Evolutionary conservation across 805 yeast genomes (phyloP).

Genomic region (Wickerhamiella nectarea): DNA sequence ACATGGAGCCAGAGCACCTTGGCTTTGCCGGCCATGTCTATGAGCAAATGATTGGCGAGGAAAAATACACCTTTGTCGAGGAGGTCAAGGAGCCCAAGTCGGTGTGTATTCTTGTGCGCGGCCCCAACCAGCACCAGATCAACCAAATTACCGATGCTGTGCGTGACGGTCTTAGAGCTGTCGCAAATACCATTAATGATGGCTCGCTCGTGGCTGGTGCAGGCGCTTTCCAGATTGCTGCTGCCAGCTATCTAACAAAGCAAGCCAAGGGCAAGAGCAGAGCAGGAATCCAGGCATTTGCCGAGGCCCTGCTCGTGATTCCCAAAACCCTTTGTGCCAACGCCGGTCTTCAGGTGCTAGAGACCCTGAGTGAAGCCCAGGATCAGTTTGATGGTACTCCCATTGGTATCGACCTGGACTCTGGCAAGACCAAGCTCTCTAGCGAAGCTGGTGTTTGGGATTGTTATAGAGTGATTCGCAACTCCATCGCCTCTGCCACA

Average conservation of each 20-base stretch:
- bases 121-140: constrained; percentile 78
- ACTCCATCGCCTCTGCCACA: constrained; percentile 81
- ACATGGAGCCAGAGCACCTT: constrained; percentile 58
- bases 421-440: constrained; percentile 96
- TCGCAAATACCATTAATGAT: constrained; percentile 80
- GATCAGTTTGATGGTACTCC: constrained; percentile 58
- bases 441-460: constrained; percentile 93
- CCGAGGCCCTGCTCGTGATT: constrained; percentile 77
- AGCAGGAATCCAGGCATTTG: constrained; percentile 85
- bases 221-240: constrained; percentile 85
- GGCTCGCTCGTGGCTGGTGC: constrained; percentile 87
- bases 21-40: constrained; percentile 86
- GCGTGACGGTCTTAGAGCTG: constrained; percentile 92
- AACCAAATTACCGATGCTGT: constrained; percentile 94
- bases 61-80: constrained; percentile 90
- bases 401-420: constrained; percentile 78
- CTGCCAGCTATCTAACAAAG: constrained; percentile 52
- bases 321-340: constrained; percentile 89
- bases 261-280: constrained; percentile 70
- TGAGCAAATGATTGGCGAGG: constrained; percentile 92
- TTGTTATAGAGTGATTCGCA: constrained; percentile 83
- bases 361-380: constrained; percentile 75
- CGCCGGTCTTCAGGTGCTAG: constrained; percentile 88
- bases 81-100: constrained; percentile 77
- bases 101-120: constrained; percentile 83